Conservation (phyloP, 2,329 filamentous ascomycete species). For the Cladophialophora chaetospira region DNA sequence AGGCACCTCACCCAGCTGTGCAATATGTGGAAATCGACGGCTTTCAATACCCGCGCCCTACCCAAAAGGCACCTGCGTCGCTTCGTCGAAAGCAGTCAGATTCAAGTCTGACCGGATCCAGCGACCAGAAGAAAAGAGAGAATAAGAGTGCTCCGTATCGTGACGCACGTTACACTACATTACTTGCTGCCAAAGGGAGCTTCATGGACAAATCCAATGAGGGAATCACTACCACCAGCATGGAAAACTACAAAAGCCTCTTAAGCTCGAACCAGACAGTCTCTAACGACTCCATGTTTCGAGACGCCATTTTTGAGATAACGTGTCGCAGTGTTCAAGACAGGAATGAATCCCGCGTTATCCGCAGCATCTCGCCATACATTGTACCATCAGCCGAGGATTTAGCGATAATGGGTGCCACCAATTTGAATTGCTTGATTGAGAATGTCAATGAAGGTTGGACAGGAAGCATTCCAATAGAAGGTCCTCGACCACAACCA, state of each 20-base stretch:
- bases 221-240: neutral
- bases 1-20: conserved; percentile 3
- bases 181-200: conserved; percentile 27
- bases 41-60: conserved; percentile 1
- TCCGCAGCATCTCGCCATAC: conserved; percentile 40
- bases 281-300: conserved; percentile 37
- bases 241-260: conserved; percentile 27
- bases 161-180: conserved; percentile 25
- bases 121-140: conserved; percentile 30
- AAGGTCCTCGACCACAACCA: conserved; percentile 39
- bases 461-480: conserved; percentile 36
- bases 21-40: conserved; percentile 10
- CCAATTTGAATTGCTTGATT: conserved; percentile 34
- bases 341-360: conserved; percentile 40
- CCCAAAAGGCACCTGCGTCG: conserved; percentile 3
- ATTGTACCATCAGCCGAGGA: conserved; percentile 43
- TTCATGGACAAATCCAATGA: conserved; percentile 26
- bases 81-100: conserved; percentile 27
- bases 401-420: conserved; percentile 34
- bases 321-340: conserved; percentile 37
- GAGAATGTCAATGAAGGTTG: conserved; percentile 42
- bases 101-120: conserved; percentile 20
- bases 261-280: conserved; percentile 5
- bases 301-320: conserved; percentile 39
- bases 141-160: conserved; percentile 29